phyloP scores from a whole-genome alignment of 2,329 filamentous ascomycete genomes.

The Dactylonectria estremocensis region DNA sequence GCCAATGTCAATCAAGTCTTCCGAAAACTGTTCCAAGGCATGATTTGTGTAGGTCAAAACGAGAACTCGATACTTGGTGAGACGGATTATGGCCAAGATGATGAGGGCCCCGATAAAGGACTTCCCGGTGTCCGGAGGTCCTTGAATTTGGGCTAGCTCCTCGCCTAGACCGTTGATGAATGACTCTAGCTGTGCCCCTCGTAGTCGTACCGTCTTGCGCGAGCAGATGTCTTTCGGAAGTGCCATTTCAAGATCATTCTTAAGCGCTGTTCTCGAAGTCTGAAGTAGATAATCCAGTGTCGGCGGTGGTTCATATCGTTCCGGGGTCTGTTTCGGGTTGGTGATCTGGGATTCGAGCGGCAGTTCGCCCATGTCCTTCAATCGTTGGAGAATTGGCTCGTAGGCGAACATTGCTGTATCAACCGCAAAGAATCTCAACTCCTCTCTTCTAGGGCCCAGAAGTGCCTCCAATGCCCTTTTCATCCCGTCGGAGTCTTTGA shows the following conservation, averaged over 20 bases:
- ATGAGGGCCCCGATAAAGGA: constrained; percentile 79
- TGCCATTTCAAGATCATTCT: not conserved
- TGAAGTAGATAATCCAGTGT: constrained; percentile 20
- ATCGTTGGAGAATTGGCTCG: constrained; percentile 74
- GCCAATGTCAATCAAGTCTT: constrained; percentile 74
- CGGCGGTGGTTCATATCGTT: constrained; percentile 26
- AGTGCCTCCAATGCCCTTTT: constrained; percentile 63
- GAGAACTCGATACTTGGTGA: constrained; percentile 68
- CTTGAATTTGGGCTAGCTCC: constrained; percentile 76
- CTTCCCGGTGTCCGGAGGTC: constrained; percentile 84
- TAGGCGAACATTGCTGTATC: constrained; percentile 79
- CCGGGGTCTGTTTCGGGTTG: constrained; percentile 33
- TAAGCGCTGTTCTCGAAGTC: not conserved
- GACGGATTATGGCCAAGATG: constrained; percentile 68
- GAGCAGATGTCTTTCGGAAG: constrained; percentile 29
- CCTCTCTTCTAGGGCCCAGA: constrained; percentile 38
- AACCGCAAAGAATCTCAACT: constrained; percentile 68
- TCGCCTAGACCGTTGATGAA: constrained; percentile 68
- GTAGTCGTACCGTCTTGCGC: constrained; percentile 47
- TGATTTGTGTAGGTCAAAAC: constrained; percentile 80
- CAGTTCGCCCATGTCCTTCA: constrained; percentile 70
- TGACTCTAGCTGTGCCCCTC: constrained; percentile 67
- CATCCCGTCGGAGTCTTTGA: constrained; percentile 63
- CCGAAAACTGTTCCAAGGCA: constrained; percentile 75
- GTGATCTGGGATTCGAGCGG: constrained; percentile 71